Percentiles rank a stretch among this genome's conserved stretches.
phyloP scores from a whole-genome alignment of 1,139 yeast genomes.

The Yamadazyma epiphylla region DNA sequence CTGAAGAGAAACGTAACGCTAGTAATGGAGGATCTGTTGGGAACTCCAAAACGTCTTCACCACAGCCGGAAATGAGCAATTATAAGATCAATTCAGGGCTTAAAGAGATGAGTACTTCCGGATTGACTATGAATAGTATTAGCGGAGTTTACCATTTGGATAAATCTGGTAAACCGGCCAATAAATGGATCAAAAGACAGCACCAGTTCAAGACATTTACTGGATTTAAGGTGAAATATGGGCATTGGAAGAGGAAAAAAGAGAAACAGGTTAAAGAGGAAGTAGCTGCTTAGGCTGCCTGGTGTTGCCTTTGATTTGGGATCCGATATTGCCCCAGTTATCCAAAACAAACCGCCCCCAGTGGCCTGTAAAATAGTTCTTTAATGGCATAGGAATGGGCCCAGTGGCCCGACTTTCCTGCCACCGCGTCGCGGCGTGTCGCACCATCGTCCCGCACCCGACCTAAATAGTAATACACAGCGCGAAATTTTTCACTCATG shows the following conservation, averaged over 20 bases:
- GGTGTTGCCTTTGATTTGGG: no score
- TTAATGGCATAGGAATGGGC: no score
- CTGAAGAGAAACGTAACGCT: slow-evolving; percentile 23
- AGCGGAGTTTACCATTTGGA: slow-evolving; percentile 33
- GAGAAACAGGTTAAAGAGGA: slow-evolving; percentile 5
- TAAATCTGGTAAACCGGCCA: slow-evolving; percentile 46
- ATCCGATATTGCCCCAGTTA: no score
- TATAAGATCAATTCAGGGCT: slow-evolving; percentile 36
- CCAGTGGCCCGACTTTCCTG: no score
- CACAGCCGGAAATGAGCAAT: slow-evolving; percentile 15
- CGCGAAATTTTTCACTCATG: no score
- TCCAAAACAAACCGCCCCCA: no score
- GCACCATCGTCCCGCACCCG: no score
- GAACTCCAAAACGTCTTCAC: slow-evolving; percentile 12
- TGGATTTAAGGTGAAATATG: slow-evolving; percentile 49
- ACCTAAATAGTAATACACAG: no score
- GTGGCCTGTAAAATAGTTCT: no score
- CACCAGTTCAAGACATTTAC: slow-evolving; percentile 53
- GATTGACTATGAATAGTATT: slow-evolving; percentile 37
- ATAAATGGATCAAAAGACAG: slow-evolving; percentile 50
- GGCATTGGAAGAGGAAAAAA: slow-evolving; percentile 24
- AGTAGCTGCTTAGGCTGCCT: slow-evolving; percentile 1
- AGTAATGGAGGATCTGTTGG: slow-evolving; percentile 7
- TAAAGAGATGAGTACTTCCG: slow-evolving; percentile 41
- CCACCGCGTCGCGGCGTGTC: no score